Conservation (phyloP, 2,329 filamentous ascomycete genomes). For the Tolypocladium ovalisporum region DNA sequence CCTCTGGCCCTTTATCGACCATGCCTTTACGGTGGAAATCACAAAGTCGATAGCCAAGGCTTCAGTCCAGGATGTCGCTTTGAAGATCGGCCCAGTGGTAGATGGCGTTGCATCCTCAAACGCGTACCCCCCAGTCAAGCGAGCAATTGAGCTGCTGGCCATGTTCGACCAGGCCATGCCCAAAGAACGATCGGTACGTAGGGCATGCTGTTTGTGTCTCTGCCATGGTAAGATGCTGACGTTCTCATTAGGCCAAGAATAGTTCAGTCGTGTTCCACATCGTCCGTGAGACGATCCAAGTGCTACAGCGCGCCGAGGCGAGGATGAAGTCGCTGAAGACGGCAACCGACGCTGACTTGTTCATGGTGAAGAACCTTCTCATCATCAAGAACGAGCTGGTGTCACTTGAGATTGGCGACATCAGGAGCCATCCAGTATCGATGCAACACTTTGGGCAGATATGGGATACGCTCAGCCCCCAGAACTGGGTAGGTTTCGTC, state of each 20-base stretch:
- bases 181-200: slow-evolving; percentile 49
- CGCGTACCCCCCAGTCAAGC: slow-evolving; percentile 46
- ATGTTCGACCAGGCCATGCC: slow-evolving; percentile 57
- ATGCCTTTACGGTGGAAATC: slow-evolving; percentile 43
- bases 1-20: slow-evolving; percentile 46
- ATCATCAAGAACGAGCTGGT: slow-evolving; percentile 94
- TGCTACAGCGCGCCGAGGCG: slow-evolving; percentile 65
- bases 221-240: slow-evolving; percentile 5
- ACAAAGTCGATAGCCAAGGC: slow-evolving; percentile 42
- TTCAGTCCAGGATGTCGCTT: slow-evolving; percentile 30
- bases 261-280: slow-evolving; percentile 55
- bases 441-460: slow-evolving; percentile 56
- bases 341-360: slow-evolving; percentile 69
- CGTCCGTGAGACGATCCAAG: slow-evolving; percentile 79
- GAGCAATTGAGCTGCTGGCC: slow-evolving; percentile 45
- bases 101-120: slow-evolving; percentile 42
- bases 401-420: slow-evolving; percentile 80
- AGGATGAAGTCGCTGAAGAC: slow-evolving; percentile 53
- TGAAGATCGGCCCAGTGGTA: slow-evolving; percentile 39
- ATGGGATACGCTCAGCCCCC: slow-evolving; percentile 50
- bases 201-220: no score
- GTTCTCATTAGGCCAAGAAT: slow-evolving; percentile 24
- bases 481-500: slow-evolving; percentile 49
- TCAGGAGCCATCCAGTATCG: slow-evolving; percentile 34
- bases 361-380: slow-evolving; percentile 89